phyloP scores from a whole-genome alignment of 108 stramenopile species.

The Poteriospumella lacustris region DNA sequence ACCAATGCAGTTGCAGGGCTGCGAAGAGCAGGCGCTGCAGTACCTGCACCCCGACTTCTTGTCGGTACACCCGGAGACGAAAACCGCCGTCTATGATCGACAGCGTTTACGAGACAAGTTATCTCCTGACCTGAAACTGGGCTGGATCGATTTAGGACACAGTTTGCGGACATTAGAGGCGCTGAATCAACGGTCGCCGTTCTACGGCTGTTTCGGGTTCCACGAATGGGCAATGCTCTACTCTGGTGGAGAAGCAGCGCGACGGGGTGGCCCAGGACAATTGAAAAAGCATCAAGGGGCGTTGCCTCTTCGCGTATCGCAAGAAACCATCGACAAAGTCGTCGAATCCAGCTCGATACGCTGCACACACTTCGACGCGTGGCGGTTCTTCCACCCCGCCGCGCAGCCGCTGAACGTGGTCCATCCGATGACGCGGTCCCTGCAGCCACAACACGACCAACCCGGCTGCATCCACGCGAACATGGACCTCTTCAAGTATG shows the following conservation, averaged over 20 bases:
- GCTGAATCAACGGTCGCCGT: conserved; percentile 47
- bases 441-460: conserved; percentile 63
- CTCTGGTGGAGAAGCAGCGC: conserved; percentile 40
- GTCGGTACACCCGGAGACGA: too few species aligned
- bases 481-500: conserved; percentile 89
- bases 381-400: conserved; percentile 80
- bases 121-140: neutral
- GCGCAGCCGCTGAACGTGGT: conserved; percentile 67
- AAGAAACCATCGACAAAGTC: conserved; percentile 63
- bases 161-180: conserved; percentile 3
- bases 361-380: conserved; percentile 88
- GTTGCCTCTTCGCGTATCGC: conserved; percentile 68
- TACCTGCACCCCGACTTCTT: too few species aligned
- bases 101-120: too few species aligned
- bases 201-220: conserved; percentile 79
- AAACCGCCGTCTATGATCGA: too few species aligned
- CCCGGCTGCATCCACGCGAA: conserved; percentile 81
- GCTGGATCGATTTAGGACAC: neutral
- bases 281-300: conserved; percentile 64
- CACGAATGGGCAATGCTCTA: conserved; percentile 98
- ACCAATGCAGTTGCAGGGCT: too few species aligned
- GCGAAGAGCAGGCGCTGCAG: too few species aligned
- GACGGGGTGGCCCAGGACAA: conserved; percentile 36
- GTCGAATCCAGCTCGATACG: conserved; percentile 72
- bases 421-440: conserved; percentile 23